Conservation (phyloP, 805 yeast genomes). For the Nakazawaea wickerhamii region DNA sequence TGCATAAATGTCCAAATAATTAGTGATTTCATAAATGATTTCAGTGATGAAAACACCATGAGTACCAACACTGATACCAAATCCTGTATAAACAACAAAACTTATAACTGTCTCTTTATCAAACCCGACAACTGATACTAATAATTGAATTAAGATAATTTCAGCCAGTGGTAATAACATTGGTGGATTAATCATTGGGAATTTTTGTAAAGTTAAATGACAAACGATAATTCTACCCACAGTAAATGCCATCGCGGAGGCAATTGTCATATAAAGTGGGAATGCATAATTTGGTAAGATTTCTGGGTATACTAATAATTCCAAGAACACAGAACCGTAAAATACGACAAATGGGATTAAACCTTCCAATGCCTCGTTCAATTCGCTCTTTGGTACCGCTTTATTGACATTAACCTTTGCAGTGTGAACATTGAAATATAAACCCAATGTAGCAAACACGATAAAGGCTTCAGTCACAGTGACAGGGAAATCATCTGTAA, state of each 20-base stretch:
- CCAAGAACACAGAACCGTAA: conserved; percentile 40
- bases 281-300: conserved; percentile 38
- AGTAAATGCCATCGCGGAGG: conserved; percentile 69
- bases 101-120: conserved; percentile 38
- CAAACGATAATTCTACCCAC: conserved; percentile 91
- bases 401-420: conserved; percentile 58
- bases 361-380: conserved; percentile 42
- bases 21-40: conserved; percentile 73
- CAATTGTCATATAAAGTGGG: conserved; percentile 65
- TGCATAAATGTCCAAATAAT: conserved; percentile 79
- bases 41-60: conserved; percentile 71
- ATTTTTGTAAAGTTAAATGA: conserved; percentile 74
- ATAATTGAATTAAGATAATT: conserved; percentile 28
- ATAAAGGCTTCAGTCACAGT: conserved; percentile 39
- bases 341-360: conserved; percentile 64
- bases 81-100: conserved; percentile 58
- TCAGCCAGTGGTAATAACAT: conserved; percentile 59
- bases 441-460: conserved; percentile 46
- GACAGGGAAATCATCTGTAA: conserved; percentile 22
- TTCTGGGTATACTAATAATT: conserved; percentile 47
- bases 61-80: conserved; percentile 61
- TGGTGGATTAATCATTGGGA: conserved; percentile 71
- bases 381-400: conserved; percentile 20
- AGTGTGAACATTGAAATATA: conserved; percentile 58
- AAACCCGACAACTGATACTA: conserved; percentile 32